These are phyloP conservation scores for Arachis monticola DNA, from an alignment of 331 rosid species.

Conservation along the genomic window DNA sequence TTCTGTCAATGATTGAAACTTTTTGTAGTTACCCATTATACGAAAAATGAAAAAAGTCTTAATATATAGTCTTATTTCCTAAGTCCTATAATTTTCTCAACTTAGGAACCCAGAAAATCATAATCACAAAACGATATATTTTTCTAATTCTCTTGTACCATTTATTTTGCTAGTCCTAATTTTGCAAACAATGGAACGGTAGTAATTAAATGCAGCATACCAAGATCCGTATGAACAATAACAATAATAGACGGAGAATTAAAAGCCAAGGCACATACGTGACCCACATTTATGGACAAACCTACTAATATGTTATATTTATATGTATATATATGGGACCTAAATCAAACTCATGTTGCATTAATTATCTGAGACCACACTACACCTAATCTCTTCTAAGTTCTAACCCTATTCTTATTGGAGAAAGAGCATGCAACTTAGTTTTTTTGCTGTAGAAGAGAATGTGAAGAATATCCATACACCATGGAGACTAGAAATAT, in stretches of 20 bases:
- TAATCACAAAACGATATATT: not conserved
- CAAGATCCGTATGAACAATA: not conserved
- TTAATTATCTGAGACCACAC: constrained; percentile 40
- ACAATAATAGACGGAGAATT: constrained; percentile 30
- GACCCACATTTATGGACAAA: constrained; percentile 25
- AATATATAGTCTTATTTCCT: not conserved
- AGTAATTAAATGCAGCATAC: constrained; percentile 1
- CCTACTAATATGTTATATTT: constrained; percentile 1
- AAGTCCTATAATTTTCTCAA: not conserved
- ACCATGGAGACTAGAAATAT: not conserved
- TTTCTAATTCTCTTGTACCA: not conserved
- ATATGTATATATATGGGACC: constrained; percentile 29
- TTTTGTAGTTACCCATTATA: too few species aligned
- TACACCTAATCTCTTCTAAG: constrained; percentile 30
- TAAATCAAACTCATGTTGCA: constrained; percentile 34
- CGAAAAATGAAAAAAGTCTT: too few species aligned
- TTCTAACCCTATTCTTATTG: constrained; percentile 25
- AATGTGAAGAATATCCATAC: constrained; percentile 23
- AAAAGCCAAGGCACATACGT: constrained; percentile 23
- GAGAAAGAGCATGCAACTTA: constrained; percentile 27
- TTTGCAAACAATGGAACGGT: not conserved
- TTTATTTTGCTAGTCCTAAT: constrained; percentile 18
- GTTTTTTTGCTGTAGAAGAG: not conserved
- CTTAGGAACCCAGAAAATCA: constrained; percentile 11
- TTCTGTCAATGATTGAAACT: not conserved